These are phyloP conservation scores for Hyaloscypha hepaticicola DNA, from an alignment of 495 filamentous ascomycete species.

Conservation along the genomic window DNA sequence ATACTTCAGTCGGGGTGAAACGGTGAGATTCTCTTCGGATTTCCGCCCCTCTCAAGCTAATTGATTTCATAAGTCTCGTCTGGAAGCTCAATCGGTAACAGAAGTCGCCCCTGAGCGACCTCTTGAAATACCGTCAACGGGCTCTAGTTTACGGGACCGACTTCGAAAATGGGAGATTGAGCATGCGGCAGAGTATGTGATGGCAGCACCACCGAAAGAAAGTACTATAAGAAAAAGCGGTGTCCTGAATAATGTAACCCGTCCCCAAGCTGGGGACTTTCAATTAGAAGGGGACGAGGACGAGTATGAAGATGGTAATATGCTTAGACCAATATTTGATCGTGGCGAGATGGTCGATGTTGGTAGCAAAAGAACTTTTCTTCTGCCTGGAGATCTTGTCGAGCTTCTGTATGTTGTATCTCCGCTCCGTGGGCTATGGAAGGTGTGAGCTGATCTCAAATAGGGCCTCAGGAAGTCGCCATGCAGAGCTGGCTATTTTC, in stretches of 20 bases:
- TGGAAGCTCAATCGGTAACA: neutral
- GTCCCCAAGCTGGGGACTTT: constrained; percentile 25
- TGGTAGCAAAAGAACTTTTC: constrained; percentile 33
- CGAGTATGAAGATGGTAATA: neutral
- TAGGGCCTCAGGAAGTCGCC: constrained; percentile 36
- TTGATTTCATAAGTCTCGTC: neutral
- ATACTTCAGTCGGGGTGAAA: constrained; percentile 6
- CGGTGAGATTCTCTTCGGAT: constrained; percentile 9
- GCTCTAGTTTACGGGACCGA: constrained; percentile 44
- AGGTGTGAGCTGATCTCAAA: constrained; percentile 12
- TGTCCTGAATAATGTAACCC: neutral
- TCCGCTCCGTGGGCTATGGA: neutral
- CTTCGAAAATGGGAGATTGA: constrained; percentile 52
- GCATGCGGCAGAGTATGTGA: constrained; percentile 19
- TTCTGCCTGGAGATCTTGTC: constrained; percentile 73
- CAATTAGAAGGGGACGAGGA: constrained; percentile 40
- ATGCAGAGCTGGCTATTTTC: constrained; percentile 64
- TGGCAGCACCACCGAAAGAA: neutral
- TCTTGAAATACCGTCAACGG: neutral
- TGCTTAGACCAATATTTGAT: constrained; percentile 33
- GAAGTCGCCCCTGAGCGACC: neutral
- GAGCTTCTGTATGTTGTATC: constrained; percentile 52
- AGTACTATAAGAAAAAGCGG: neutral
- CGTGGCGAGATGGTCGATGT: constrained; percentile 42
- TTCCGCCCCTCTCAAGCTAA: neutral